A percentile compares a stretch with the other conserved stretches of the same genome.
Evolutionary conservation across 345 rosid genomes (phyloP).

Genomic region (Citrus maxima): DNA sequence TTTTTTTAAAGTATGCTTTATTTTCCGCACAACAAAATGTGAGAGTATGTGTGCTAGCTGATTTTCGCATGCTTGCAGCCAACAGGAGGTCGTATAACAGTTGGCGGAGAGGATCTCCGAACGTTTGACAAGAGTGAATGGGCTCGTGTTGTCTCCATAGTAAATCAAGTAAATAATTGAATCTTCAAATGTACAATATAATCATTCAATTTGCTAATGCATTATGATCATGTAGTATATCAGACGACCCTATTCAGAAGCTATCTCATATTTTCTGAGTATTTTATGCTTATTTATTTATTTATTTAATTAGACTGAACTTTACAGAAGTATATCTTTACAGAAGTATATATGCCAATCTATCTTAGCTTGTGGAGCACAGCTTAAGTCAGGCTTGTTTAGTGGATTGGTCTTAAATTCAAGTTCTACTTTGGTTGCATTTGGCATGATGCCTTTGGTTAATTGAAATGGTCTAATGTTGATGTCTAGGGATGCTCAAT

Average conservation of each 20-base stretch:
- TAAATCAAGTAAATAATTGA: conserved; percentile 65
- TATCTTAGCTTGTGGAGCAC: background rate
- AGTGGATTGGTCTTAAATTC: background rate
- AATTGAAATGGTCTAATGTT: background rate
- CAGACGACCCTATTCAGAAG: background rate
- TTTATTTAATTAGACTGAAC: background rate
- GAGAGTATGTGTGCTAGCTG: conserved; percentile 16
- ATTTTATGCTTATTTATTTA: background rate
- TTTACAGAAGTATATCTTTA: background rate
- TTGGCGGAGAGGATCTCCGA: conserved; percentile 88
- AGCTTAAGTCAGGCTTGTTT: background rate
- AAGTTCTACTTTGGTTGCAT: background rate
- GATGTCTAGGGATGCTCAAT: background rate
- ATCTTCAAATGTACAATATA: background rate
- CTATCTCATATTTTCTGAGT: background rate
- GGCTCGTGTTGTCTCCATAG: conserved; percentile 88
- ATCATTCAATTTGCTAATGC: background rate
- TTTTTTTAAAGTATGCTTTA: background rate
- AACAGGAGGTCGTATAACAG: conserved; percentile 76
- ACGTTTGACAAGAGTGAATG: conserved; percentile 90
- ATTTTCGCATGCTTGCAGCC: conserved; percentile 53
- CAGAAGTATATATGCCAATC: background rate
- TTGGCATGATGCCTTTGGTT: background rate
- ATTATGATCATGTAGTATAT: background rate
- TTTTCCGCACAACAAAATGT: conserved; percentile 2